Evolutionary conservation across 2,329 filamentous ascomycete species (phyloP).

Genomic region (Aurifilum marmelostoma): DNA sequence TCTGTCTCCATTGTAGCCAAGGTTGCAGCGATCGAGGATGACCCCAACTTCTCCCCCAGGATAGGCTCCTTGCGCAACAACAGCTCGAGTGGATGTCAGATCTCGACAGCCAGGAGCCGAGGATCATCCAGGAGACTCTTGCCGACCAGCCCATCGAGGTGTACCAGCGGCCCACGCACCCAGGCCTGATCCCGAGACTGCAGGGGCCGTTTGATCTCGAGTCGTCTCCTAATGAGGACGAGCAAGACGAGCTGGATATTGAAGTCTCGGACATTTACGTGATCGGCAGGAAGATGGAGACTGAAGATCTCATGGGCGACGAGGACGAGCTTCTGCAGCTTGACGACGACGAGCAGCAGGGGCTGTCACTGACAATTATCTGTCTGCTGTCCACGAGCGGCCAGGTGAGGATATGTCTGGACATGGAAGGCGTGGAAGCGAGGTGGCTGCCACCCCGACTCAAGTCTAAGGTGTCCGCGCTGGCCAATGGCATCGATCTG

Average conservation of each 20-base stretch:
- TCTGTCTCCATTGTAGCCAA: conserved; percentile 82
- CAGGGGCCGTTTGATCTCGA: conserved; percentile 66
- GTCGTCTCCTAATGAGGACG: conserved; percentile 53
- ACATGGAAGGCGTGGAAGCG: conserved; percentile 65
- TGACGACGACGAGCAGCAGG: conserved; percentile 60
- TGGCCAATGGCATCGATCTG: conserved; percentile 43
- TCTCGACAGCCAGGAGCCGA: conserved; percentile 64
- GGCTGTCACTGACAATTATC: conserved; percentile 61
- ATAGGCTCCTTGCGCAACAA: conserved; percentile 63
- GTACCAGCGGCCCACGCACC: conserved; percentile 59
- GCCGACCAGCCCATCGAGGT: conserved; percentile 58
- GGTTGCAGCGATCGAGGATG: conserved; percentile 64
- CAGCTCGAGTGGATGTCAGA: conserved; percentile 71
- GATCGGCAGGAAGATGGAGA: conserved; percentile 65
- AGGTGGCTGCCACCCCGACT: conserved; percentile 65
- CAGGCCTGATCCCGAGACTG: conserved; percentile 61
- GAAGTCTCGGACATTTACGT: conserved; percentile 65
- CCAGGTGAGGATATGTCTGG: conserved; percentile 63
- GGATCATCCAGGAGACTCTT: conserved; percentile 52
- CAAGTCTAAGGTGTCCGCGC: conserved; percentile 50
- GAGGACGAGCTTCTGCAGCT: conserved; percentile 65
- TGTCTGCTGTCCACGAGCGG: conserved; percentile 65
- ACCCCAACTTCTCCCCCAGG: conserved; percentile 53
- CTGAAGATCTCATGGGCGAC: conserved; percentile 63
- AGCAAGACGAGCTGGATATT: conserved; percentile 60